Evolutionary conservation across 257 asterid species (phyloP).

Genomic region (Solanum bulbocastanum): DNA sequence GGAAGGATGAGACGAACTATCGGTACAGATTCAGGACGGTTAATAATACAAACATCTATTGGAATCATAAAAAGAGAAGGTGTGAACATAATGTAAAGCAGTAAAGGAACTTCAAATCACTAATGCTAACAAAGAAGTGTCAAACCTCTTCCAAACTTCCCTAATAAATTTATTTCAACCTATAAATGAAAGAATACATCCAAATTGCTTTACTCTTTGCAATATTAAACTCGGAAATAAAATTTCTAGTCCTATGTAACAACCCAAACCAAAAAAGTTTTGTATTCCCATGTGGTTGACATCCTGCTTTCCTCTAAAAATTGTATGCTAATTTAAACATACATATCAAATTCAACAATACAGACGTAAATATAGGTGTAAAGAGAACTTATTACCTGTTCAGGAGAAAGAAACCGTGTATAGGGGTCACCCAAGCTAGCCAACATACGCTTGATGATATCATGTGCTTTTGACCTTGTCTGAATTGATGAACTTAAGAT

Average conservation of each 20-base stretch:
- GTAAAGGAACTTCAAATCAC: neutral
- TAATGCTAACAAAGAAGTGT: neutral
- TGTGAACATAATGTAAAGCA: neutral
- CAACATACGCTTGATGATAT: conserved; percentile 69
- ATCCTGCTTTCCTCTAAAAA: neutral
- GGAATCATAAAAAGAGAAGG: neutral
- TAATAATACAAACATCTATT: neutral
- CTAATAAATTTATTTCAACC: neutral
- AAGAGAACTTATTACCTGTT: conserved; percentile 45
- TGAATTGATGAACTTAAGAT: conserved; percentile 48
- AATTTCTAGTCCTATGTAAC: neutral
- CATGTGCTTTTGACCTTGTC: conserved; percentile 81
- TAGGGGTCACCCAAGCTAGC: conserved; percentile 84
- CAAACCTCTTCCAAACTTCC: neutral
- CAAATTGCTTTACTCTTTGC: neutral
- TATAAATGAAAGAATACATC: neutral
- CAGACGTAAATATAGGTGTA: neutral
- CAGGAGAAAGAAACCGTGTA: conserved; percentile 83
- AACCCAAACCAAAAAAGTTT: neutral
- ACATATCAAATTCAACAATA: neutral
- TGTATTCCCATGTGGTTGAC: neutral
- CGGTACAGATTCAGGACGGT: neutral
- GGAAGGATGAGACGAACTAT: neutral
- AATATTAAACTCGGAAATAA: neutral
- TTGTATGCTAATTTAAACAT: neutral